Percentiles rank a stretch among this genome's conserved stretches.
Conservation (phyloP, 176 grass and related monocot species). For the Raddia distichophylla region DNA sequence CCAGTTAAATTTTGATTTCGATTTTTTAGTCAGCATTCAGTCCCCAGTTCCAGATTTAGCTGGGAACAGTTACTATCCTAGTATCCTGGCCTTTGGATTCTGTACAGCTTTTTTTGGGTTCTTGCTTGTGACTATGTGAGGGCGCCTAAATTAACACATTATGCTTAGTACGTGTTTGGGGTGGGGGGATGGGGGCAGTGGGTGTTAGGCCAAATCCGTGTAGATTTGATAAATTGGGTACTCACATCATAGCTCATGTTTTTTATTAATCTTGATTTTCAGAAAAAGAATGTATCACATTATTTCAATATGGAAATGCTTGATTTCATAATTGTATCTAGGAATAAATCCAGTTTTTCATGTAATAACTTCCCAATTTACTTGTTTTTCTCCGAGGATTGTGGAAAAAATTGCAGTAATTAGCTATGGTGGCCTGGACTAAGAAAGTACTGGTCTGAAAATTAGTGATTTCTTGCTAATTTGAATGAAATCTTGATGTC, state of each 20-base stretch:
- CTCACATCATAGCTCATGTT: not conserved
- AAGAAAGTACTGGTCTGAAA: too few relatives aligned
- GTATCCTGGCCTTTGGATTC: not conserved
- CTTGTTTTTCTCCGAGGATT: too few relatives aligned
- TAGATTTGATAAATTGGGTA: not conserved
- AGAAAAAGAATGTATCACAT: not conserved
- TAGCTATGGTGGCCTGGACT: too few relatives aligned
- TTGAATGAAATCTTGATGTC: too few relatives aligned
- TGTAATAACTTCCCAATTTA: not conserved
- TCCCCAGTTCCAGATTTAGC: not conserved
- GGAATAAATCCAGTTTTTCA: not conserved
- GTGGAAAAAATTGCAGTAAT: too few relatives aligned
- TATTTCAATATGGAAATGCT: not conserved
- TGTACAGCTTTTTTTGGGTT: not conserved
- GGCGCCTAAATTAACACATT: not conserved
- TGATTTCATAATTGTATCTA: conserved; percentile 14
- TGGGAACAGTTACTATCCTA: not conserved
- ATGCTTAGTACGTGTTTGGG: not conserved
- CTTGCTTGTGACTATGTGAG: not conserved
- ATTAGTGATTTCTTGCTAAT: too few relatives aligned
- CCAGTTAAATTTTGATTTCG: not conserved
- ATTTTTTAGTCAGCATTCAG: not conserved
- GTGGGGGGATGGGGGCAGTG: not conserved
- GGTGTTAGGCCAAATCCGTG: not conserved
- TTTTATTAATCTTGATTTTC: not conserved